These are phyloP conservation scores for Fusarium udum DNA, from an alignment of 2,329 filamentous ascomycete species.

Conservation along the genomic window DNA sequence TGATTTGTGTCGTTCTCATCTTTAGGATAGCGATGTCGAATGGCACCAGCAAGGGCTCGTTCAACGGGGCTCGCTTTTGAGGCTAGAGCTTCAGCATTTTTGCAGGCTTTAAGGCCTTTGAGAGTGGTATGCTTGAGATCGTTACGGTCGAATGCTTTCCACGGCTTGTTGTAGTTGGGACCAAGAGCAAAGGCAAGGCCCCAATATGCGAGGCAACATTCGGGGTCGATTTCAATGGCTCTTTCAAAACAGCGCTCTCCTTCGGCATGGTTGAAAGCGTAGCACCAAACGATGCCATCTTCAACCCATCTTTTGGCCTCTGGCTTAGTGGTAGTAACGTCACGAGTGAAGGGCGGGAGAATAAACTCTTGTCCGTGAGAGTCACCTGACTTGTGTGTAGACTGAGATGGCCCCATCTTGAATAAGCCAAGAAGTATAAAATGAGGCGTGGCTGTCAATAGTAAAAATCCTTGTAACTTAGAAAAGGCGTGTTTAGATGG, in stretches of 20 bases:
- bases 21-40: conserved; percentile 68
- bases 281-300: conserved; percentile 73
- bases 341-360: conserved; percentile 48
- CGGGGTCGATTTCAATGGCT: conserved; percentile 61
- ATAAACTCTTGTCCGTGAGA: conserved; percentile 28
- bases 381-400: conserved; percentile 2
- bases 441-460: not conserved
- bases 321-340: conserved; percentile 60
- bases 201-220: conserved; percentile 71
- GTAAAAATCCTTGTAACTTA: not conserved
- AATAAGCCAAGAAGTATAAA: not conserved
- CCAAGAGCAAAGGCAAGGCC: conserved; percentile 74
- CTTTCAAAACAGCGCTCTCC: conserved; percentile 67
- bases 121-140: conserved; percentile 36
- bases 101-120: conserved; percentile 14
- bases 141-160: conserved; percentile 53
- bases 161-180: conserved; percentile 79
- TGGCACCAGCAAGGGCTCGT: conserved; percentile 68
- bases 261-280: conserved; percentile 77
- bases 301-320: conserved; percentile 71
- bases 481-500: not conserved
- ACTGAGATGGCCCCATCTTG: conserved; percentile 25
- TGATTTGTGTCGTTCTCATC: conserved; percentile 52
- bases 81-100: conserved; percentile 24
- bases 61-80: conserved; percentile 55